These are phyloP conservation scores for Coriaria nepalensis DNA, from an alignment of 306 rosid genomes.

Conservation along the genomic window DNA sequence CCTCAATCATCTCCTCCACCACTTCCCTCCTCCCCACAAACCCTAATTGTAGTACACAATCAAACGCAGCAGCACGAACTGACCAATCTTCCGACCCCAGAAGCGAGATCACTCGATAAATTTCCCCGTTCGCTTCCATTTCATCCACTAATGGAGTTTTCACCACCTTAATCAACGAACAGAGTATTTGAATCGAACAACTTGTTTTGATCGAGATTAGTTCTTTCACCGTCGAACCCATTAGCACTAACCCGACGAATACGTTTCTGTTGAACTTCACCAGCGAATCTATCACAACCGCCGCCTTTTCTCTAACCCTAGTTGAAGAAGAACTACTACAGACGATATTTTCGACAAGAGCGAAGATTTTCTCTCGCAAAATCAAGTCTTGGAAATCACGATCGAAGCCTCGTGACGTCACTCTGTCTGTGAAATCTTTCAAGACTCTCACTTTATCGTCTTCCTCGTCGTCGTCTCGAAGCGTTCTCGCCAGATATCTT, in stretches of 20 bases:
- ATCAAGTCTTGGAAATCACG: too few relatives aligned
- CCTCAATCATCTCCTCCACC: conserved; percentile 61
- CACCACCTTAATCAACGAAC: conserved; percentile 35
- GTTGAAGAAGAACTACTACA: conserved; percentile 24
- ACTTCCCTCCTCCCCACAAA: conserved; percentile 83
- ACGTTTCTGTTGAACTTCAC: conserved; percentile 77
- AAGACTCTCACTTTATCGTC: too few relatives aligned
- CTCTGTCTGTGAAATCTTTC: too few relatives aligned
- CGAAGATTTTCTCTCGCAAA: too few relatives aligned
- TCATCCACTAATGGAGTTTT: conserved; percentile 83
- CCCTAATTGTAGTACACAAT: conserved; percentile 62
- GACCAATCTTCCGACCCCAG: conserved; percentile 21
- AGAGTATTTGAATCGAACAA: conserved; percentile 36
- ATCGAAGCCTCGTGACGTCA: too few relatives aligned
- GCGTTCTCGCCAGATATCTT: too few relatives aligned
- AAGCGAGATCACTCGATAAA: conserved; percentile 32
- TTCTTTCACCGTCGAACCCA: conserved; percentile 42
- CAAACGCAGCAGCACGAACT: conserved; percentile 34
- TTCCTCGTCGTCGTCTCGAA: too few relatives aligned
- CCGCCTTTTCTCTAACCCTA: conserved; percentile 40
- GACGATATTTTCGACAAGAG: conserved; percentile 30
- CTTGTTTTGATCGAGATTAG: conserved; percentile 34
- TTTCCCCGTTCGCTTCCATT: conserved; percentile 50
- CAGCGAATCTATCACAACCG: conserved; percentile 27
- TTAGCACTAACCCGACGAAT: conserved; percentile 62